These are phyloP conservation scores for Apodospora peruviana DNA, from an alignment of 495 filamentous ascomycete genomes.

Conservation along the genomic window DNA sequence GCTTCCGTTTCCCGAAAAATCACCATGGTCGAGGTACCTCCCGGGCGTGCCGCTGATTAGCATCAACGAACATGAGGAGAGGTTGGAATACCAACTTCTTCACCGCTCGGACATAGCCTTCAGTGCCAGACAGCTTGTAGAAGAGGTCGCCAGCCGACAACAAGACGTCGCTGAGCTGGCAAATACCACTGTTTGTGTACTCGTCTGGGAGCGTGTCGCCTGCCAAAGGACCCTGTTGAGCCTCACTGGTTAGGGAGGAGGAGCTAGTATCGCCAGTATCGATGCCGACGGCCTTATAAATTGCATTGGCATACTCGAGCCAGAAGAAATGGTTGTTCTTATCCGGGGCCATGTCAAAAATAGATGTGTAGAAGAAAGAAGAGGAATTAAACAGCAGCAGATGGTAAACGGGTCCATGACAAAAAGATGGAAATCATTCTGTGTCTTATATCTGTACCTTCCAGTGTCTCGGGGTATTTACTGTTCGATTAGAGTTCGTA, in stretches of 20 bases:
- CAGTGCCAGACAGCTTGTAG: not conserved
- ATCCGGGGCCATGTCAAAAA: no score
- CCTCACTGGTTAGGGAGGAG: not conserved
- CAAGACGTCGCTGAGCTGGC: not conserved
- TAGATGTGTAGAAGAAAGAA: no score
- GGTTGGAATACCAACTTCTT: not conserved
- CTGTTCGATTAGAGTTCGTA: no score
- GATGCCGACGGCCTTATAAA: not conserved
- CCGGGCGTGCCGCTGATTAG: not conserved
- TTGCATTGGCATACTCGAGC: not conserved
- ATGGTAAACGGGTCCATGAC: no score
- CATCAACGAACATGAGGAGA: no score
- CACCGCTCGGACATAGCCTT: not conserved
- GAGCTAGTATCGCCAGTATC: not conserved
- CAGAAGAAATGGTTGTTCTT: not conserved
- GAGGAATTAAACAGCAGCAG: no score
- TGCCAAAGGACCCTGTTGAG: not conserved
- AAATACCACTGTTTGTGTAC: not conserved
- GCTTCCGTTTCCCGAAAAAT: not conserved
- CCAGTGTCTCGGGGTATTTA: no score
- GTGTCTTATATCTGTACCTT: no score
- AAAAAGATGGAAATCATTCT: no score
- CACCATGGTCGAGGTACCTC: not conserved
- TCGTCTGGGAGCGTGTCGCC: not conserved
- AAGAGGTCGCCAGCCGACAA: not conserved